Evolutionary conservation across 345 rosid genomes (phyloP).

Genomic region (Firmiana major): DNA sequence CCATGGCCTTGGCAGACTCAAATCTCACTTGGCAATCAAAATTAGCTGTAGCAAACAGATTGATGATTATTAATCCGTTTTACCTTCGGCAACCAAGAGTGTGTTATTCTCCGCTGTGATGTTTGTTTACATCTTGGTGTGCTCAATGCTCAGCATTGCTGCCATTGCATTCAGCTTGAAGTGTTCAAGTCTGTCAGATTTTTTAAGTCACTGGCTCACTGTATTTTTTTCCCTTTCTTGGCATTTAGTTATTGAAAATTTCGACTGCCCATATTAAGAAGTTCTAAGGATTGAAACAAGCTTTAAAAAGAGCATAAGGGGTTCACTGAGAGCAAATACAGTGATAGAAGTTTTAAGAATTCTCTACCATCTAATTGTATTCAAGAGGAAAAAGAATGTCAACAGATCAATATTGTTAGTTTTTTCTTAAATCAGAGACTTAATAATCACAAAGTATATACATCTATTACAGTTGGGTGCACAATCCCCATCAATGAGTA

Average conservation of each 20-base stretch:
- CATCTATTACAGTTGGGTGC: not conserved
- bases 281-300: not conserved
- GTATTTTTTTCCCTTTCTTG: too few species aligned
- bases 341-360: not conserved
- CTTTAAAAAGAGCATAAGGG: not conserved
- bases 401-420: not conserved
- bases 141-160: too few species aligned
- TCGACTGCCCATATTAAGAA: not conserved
- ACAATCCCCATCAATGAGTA: not conserved
- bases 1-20: too few species aligned
- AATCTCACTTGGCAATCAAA: too few species aligned
- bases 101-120: too few species aligned
- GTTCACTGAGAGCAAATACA: not conserved
- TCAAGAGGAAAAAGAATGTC: not conserved
- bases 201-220: too few species aligned
- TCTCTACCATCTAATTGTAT: not conserved
- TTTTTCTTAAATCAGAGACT: not conserved
- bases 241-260: not conserved
- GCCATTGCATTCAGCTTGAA: too few species aligned
- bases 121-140: too few species aligned
- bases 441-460: constrained; percentile 1
- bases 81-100: too few species aligned
- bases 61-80: too few species aligned
- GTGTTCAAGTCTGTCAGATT: too few species aligned
- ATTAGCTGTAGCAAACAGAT: too few species aligned